phyloP scores from a whole-genome alignment of 2,329 filamentous ascomycete species.

The Microcyclosporella mali region DNA sequence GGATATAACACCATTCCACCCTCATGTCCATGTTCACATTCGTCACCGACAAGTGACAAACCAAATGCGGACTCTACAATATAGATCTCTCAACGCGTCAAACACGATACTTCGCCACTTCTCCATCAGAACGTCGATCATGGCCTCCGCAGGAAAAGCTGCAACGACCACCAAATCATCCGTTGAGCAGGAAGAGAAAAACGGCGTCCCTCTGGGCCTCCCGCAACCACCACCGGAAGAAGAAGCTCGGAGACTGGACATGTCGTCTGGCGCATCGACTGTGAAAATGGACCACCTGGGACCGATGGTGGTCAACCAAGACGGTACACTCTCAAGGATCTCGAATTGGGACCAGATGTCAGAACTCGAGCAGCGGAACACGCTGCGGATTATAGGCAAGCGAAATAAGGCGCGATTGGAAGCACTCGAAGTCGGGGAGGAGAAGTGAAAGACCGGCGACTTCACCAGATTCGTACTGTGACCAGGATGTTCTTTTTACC shows the following conservation, averaged over 20 bases:
- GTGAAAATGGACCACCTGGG: constrained; percentile 63
- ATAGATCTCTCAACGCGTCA: too few species aligned
- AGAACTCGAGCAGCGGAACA: constrained; percentile 60
- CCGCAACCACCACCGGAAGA: constrained; percentile 18
- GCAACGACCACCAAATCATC: not conserved
- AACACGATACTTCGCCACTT: too few species aligned
- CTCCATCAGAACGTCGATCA: too few species aligned
- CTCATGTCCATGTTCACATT: too few species aligned
- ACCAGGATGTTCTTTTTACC: too few species aligned
- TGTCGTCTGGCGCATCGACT: constrained; percentile 29
- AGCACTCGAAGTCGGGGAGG: constrained; percentile 42
- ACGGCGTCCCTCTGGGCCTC: constrained; percentile 12
- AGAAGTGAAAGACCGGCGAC: constrained; percentile 7
- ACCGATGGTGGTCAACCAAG: constrained; percentile 66
- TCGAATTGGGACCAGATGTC: constrained; percentile 69
- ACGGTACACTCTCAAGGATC: constrained; percentile 66
- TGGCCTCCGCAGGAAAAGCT: too few species aligned
- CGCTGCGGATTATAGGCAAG: constrained; percentile 60
- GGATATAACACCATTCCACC: too few species aligned
- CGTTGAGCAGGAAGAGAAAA: not conserved
- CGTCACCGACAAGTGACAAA: too few species aligned
- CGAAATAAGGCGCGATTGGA: constrained; percentile 60
- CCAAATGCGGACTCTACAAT: too few species aligned
- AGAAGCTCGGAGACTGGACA: constrained; percentile 31
- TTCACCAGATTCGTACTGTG: not conserved